Base-by-base conservation (phyloP, 352 stramenopile genomes). In the Pythium phragmiticola region DNA sequence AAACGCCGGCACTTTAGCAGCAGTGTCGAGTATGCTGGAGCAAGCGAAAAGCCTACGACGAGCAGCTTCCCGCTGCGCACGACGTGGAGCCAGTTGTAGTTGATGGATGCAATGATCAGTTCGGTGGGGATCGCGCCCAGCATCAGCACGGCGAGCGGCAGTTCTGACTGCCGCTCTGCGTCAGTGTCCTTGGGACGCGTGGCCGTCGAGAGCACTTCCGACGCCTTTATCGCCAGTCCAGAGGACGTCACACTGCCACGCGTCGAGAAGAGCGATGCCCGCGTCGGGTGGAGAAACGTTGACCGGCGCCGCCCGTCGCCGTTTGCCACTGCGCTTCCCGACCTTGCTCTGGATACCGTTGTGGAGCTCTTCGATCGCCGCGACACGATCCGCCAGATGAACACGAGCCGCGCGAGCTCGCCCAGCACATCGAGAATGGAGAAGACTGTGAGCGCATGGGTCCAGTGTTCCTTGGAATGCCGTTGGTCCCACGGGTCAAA, bases 1-100 rank as follows among this genome's bases (percentile, higher is more conserved):
- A 71, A 66, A 11, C 53, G 53, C 1, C 41, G 73, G 19, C 53
- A 51, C 41, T 49, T 60, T 12, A 78, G 55, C 14, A 82, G 51
- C 8, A 68, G 28, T 9, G 33, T 28, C 12, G 43, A 43, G 23
- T 78, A 78, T 8, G 63, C 39, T 16, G 63, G 55, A 2, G 51
- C 42, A 2, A 78, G 28, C 26, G 56, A 67, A 7, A 46, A 48
- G 3, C 55, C 30, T 0, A 64, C 59, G 11, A 67, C 51, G 3
- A 75, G 17, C 14, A 77, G 48, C 0, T 71, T 74, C 17, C 65
- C 8, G 12, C 74, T 7, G 4, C 77, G 70, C 7, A 80, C 67
- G 4, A 77, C 28, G 52, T 90, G 79, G 34, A 90, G 67, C 42
- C 65, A 63, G 39, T 82, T 86, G 60, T 76, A 68, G 51, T 78